phyloP scores from a whole-genome alignment of 1,284 basidiomycete species.

The Ustilago xerochloae region DNA sequence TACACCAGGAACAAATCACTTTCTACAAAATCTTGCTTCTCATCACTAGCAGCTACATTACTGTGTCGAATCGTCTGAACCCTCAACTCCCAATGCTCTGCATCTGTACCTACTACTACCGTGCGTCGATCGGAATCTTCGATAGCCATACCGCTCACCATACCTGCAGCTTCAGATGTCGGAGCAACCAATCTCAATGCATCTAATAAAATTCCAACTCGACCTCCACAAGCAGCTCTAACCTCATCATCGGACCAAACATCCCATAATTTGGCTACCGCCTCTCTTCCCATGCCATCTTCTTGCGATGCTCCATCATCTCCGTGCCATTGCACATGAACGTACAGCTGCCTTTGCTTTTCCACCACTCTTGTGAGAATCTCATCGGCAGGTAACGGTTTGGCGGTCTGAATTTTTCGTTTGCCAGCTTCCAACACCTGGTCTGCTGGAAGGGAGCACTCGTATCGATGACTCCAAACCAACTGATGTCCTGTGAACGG shows the following conservation, averaged over 20 bases:
- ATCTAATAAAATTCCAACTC: constrained; percentile 23
- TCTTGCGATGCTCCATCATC: constrained; percentile 25
- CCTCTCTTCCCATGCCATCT: constrained; percentile 18
- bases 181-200: constrained; percentile 35
- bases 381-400: constrained; percentile 25
- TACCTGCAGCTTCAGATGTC: not conserved
- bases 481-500: constrained; percentile 39
- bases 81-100: constrained; percentile 30
- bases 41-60: constrained; percentile 14
- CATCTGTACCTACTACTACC: constrained; percentile 26
- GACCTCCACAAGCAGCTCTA: constrained; percentile 34
- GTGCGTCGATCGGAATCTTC: constrained; percentile 6
- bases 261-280: constrained; percentile 38
- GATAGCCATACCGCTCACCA: not conserved
- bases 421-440: constrained; percentile 33
- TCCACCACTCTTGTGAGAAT: constrained; percentile 28
- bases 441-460: constrained; percentile 14
- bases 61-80: constrained; percentile 32
- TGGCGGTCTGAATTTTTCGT: constrained; percentile 35
- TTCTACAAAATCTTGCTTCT: constrained; percentile 29
- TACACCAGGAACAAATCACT: constrained; percentile 47
- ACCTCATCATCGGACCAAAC: constrained; percentile 43
- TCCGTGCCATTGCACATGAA: constrained; percentile 40
- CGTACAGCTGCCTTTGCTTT: constrained; percentile 45
- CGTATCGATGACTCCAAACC: constrained; percentile 44